Base-by-base conservation (phyloP, 129 eudicot species). In the Flaveria bidentis region DNA sequence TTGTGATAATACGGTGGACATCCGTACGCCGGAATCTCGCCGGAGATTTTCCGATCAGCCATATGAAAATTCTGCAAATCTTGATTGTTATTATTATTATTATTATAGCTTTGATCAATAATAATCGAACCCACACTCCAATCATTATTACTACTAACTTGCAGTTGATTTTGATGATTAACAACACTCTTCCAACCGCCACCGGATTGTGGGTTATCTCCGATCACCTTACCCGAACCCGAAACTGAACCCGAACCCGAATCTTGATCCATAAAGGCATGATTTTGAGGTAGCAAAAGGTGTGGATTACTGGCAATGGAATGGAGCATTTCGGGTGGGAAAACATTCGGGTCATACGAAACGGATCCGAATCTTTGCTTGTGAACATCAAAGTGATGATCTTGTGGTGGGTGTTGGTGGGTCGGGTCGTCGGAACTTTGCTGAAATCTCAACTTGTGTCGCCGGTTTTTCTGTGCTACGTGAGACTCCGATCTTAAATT, bases 391-490 rank as follows among this genome's bases (percentile, higher is more conserved):
- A 36, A 36, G 41, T 36, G 41, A 36, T 36, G 41, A 36, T 36
- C 41, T 36, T 36, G 41, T 36, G 41, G 41, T 36, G 41, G 41
- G 7, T 36, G 41, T 5, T 36, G 83, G 50, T 82, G 80, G 67
- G 65, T 81, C 51, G 75, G 79, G 60, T 82, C 81, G 33, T 80
- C 79, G 62, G 82, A 57, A 70, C 73, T 76, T 46, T 85, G 83
- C 47, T 86, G 87, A 70, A 87, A 74, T 57, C 98, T 84, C 22
- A 93, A 69, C 83, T 90, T 93, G 77, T 90, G 92, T 5, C 98
- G 84, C 46, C 96, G 81, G 86, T 87, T 90, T 85, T 88, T 89
- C 67, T 90, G 98, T 0, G 98, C 91, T 26, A 90, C 86, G 67
- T 93, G 98, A 13, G 84, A 81, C 60, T 83, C 92, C 22, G 81